A percentile compares a stretch with the other conserved stretches of the same genome.
phyloP scores from a whole-genome alignment of 1,284 basidiomycete genomes.

The Trichosporon coremiiforme region DNA sequence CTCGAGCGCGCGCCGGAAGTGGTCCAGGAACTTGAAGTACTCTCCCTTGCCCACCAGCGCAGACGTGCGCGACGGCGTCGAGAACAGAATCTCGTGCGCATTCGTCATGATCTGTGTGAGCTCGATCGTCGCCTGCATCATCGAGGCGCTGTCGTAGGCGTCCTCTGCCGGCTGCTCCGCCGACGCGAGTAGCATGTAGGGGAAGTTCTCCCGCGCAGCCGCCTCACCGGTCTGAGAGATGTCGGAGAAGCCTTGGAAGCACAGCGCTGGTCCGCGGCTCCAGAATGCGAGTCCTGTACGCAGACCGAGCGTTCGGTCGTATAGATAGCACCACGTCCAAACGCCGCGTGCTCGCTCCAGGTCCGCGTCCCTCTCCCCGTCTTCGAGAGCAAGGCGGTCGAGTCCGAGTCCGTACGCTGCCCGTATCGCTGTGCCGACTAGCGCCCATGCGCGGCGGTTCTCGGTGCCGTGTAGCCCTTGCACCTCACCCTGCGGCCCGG shows the following conservation, averaged over 20 bases:
- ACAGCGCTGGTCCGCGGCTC: constrained; percentile 55
- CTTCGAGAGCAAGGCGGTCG: constrained; percentile 50
- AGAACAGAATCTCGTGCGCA: constrained; percentile 57
- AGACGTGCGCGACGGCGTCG: constrained; percentile 53
- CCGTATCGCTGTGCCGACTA: constrained; percentile 56
- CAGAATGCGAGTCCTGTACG: constrained; percentile 58
- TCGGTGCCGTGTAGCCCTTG: constrained; percentile 51
- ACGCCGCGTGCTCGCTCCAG: constrained; percentile 55
- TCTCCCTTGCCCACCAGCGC: constrained; percentile 55
- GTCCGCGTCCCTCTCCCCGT: constrained; percentile 43
- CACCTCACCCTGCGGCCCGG: constrained; percentile 35
- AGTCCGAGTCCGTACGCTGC: constrained; percentile 54
- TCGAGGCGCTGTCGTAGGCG: constrained; percentile 42
- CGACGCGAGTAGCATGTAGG: constrained; percentile 37
- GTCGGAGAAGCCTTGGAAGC: constrained; percentile 54
- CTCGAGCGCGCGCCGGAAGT: constrained; percentile 47
- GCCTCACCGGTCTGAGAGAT: constrained; percentile 52
- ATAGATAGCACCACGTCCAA: constrained; percentile 59
- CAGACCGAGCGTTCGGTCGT: constrained; percentile 56
- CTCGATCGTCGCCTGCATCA: constrained; percentile 53
- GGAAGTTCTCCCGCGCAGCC: constrained; percentile 54
- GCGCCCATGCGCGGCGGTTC: constrained; percentile 55
- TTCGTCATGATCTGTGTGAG: constrained; percentile 58
- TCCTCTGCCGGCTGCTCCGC: constrained; percentile 15
- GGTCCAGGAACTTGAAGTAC: constrained; percentile 56